Percentiles rank a stretch among this genome's conserved stretches.
Evolutionary conservation across 495 filamentous ascomycete genomes (phyloP).

Genomic region (Amphirosellinia nigrospora): DNA sequence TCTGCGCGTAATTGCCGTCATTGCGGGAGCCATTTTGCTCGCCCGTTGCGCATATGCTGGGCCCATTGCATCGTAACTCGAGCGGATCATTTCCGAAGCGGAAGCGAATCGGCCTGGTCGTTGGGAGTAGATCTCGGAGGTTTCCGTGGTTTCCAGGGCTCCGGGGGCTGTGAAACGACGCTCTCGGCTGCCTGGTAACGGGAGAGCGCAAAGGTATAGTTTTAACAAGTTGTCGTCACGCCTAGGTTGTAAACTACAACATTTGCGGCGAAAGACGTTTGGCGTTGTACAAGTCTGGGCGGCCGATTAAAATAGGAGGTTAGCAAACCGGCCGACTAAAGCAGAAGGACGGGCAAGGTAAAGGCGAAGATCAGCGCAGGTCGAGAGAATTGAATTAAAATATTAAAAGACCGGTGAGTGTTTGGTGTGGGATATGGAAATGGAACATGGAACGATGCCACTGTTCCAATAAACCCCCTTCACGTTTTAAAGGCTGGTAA

Average conservation of each 20-base stretch:
- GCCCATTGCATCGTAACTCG: conserved; percentile 29
- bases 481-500: neutral
- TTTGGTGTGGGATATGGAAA: neutral
- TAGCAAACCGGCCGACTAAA: conserved; percentile 29
- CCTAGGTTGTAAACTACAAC: conserved; percentile 24
- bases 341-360: conserved; percentile 26
- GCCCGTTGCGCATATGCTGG: conserved; percentile 30
- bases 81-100: conserved; percentile 27
- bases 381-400: conserved; percentile 6
- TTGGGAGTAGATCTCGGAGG: conserved; percentile 29
- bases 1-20: conserved; percentile 41
- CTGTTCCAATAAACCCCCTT: neutral
- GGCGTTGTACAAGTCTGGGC: conserved; percentile 29
- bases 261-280: conserved; percentile 33
- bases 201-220: conserved; percentile 12
- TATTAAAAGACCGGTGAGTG: conserved; percentile 18
- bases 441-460: conserved; percentile 16
- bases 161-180: conserved; percentile 25
- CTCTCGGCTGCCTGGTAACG: neutral
- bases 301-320: conserved; percentile 29
- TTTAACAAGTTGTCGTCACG: conserved; percentile 29
- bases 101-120: neutral
- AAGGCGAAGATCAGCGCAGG: conserved; percentile 35
- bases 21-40: conserved; percentile 29
- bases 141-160: conserved; percentile 29